Conservation (phyloP, 2,329 filamentous ascomycete species). For the Fusarium luffae region DNA sequence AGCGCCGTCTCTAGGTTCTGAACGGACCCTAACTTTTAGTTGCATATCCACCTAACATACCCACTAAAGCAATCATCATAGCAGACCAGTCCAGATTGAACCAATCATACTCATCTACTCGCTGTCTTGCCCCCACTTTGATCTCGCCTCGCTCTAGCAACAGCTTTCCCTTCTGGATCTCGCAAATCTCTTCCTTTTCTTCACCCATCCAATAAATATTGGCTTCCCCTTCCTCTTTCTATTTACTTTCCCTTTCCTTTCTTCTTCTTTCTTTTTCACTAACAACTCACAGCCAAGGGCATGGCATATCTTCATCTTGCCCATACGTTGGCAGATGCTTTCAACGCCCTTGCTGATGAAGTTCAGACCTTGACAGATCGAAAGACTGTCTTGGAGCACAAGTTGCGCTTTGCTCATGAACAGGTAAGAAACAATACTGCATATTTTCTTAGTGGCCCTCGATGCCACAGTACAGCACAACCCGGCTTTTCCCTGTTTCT, state of each 20-base stretch:
- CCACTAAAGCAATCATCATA: conserved; percentile 5
- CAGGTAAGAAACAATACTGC: conserved; percentile 61
- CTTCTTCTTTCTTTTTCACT: conserved; percentile 9
- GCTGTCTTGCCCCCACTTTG: conserved; percentile 16
- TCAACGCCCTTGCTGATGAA: conserved; percentile 72
- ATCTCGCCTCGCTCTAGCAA: conserved; percentile 34
- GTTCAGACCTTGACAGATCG: conserved; percentile 71
- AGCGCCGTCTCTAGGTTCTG: not conserved
- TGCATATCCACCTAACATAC: conserved; percentile 1
- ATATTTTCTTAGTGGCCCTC: conserved; percentile 5
- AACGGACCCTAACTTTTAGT: conserved; percentile 17
- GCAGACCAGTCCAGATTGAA: conserved; percentile 7
- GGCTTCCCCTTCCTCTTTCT: conserved; percentile 2
- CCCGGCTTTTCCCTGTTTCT: conserved; percentile 18
- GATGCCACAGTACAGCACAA: not conserved
- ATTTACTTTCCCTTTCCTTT: conserved; percentile 14
- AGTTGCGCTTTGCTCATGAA: conserved; percentile 73
- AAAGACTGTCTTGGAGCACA: conserved; percentile 74
- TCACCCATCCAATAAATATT: conserved; percentile 32
- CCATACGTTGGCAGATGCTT: conserved; percentile 71
- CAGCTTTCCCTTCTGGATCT: conserved; percentile 29
- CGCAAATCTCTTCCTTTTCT: conserved; percentile 39
- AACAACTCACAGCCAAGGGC: conserved; percentile 41
- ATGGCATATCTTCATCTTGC: conserved; percentile 57
- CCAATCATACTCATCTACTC: not conserved